Conservation (phyloP, 179 eudicot species). For the Pouteria campechiana region DNA sequence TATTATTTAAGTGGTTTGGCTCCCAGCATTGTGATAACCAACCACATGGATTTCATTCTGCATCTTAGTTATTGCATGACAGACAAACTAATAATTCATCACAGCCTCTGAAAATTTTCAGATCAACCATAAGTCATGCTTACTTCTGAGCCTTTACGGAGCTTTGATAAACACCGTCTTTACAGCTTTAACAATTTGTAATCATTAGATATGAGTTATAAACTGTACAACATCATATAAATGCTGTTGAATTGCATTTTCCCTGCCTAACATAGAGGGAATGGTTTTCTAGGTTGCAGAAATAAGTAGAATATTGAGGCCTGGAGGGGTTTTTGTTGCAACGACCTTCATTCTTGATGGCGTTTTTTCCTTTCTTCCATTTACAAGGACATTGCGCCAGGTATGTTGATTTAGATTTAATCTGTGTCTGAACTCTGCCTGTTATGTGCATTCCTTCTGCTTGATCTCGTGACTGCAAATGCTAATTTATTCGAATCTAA, state of each 20-base stretch:
- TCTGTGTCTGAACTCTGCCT: background rate
- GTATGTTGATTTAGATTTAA: slow-evolving; percentile 26
- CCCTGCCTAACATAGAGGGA: background rate
- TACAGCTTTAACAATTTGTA: no score
- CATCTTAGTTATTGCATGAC: no score
- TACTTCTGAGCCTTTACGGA: no score
- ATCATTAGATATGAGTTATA: no score
- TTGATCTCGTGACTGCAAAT: background rate
- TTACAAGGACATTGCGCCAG: slow-evolving; percentile 71
- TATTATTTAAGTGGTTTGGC: no score
- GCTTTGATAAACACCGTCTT: background rate
- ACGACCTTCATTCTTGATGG: slow-evolving; percentile 76
- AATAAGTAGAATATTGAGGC: slow-evolving; percentile 69
- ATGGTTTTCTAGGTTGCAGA: slow-evolving; percentile 59
- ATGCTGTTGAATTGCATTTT: background rate
- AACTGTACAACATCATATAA: no score
- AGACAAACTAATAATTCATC: no score
- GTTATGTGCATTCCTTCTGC: background rate
- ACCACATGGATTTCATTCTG: no score
- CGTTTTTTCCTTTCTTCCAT: slow-evolving; percentile 46
- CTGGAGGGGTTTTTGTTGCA: slow-evolving; percentile 90
- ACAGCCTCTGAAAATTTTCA: no score
- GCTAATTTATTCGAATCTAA: no score
- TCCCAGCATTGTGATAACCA: no score
- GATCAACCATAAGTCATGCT: no score